Percentiles rank a stretch among this genome's conserved stretches.
phyloP scores from a whole-genome alignment of 2,329 filamentous ascomycete species.

The Ceratocystis cubensis region DNA sequence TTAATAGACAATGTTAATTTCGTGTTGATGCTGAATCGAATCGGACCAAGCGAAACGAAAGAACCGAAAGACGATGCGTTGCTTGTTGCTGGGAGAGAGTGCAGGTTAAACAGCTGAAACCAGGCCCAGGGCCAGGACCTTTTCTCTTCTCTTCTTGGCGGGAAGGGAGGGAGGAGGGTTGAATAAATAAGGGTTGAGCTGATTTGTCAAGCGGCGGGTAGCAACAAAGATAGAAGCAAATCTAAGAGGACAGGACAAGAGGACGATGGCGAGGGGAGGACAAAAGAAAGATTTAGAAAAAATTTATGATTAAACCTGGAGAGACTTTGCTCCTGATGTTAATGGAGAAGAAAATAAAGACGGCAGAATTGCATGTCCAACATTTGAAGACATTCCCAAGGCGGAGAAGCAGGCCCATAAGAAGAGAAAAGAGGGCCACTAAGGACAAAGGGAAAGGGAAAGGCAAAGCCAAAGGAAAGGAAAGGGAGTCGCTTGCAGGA shows the following conservation, averaged over 20 bases:
- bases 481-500: neutral
- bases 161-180: neutral
- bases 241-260: neutral
- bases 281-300: neutral
- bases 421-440: too few species aligned
- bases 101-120: slow-evolving; percentile 2
- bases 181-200: neutral
- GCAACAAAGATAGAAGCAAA: neutral
- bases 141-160: neutral
- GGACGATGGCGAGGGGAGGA: neutral
- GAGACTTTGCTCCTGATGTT: neutral
- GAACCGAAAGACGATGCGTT: slow-evolving; percentile 10
- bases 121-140: neutral
- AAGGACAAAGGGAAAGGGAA: too few species aligned
- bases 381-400: neutral
- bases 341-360: neutral
- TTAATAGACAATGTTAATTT: too few species aligned
- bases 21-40: neutral
- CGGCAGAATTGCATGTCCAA: neutral
- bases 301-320: neutral
- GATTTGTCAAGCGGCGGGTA: neutral
- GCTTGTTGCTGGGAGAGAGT: neutral
- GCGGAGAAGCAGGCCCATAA: neutral
- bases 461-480: too few species aligned
- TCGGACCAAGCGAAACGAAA: slow-evolving; percentile 9